Evolutionary conservation across 1,284 basidiomycete species (phyloP), one percentile per base, ranked within the genome.

Genomic region (Cryptococcus amylolentus): DNA sequence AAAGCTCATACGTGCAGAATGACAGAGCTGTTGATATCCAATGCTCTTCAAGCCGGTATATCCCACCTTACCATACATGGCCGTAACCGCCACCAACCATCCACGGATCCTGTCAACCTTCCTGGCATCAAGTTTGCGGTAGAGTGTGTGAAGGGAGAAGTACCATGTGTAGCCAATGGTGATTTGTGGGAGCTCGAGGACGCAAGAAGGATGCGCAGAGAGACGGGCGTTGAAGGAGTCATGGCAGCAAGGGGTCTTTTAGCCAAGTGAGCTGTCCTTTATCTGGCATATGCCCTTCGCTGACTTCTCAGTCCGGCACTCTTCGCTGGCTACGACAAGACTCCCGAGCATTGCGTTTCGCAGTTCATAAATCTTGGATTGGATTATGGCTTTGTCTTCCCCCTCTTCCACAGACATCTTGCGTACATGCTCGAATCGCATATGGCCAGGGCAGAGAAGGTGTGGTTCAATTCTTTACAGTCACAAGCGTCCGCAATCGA

Each of bases 161-260:
- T 84, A 1, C 83, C 84, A 0, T 75, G 80, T 28, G 80, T 84
- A 0, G 83, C 81, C 0, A 84, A 84, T 60, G 84, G 84, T 0
- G 83, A 84, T 63, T 73, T 83, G 3, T 85, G 83, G 79, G 77
- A 74, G 9, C 62, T 77, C 12, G 66, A 69, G 16, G 83, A 84
- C 53, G 82, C 79, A 4, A 59, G 69, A 7, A 64, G 58, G 38
- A 81, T 81, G 66, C 63, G 82, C n/a, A 59, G 68, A 5, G 67
- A 70, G 49, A 82, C 81, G 0, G 80, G 81, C 0, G 82, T 81
- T 0, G 66, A 77, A 18, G 83, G 81, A 2, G 82, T 82, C 2
- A 85, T 85, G 84, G 82, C 79, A 49, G 84, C 83, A 0, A 64
- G 84, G 5, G 84, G 84, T 0, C 61, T 85, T 51, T 68, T 84